Evolutionary conservation across 305 asterid genomes (phyloP), one percentile per base, ranked within the genome.

Genomic region (Solanum hybrid): DNA sequence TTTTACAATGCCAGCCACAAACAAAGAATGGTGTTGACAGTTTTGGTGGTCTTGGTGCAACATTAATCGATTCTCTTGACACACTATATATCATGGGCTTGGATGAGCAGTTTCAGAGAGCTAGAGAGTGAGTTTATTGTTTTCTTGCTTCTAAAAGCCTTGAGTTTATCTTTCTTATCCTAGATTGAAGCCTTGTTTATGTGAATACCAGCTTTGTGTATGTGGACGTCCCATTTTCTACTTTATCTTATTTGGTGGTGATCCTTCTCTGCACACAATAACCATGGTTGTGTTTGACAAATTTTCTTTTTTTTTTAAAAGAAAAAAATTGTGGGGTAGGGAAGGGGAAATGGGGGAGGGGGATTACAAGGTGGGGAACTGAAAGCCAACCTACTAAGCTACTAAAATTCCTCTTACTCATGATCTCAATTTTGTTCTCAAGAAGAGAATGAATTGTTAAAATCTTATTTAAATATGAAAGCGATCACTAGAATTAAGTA

Each of bases 21-120:
- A 87, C 99, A 42, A 94, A 93, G 93, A 95, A 90, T 66, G 98
- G 99, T 27, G 95, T 95, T 88, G 95, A 97, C 92, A 97, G 99
- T 97, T 97, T 97, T 89, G 99, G 99, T 91, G 99, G 99, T 76
- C 99, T 97, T 92, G 99, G 99, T 91, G 99, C 99, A 77, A 97
- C 99, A 90, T 86, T 97, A 87, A 91, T 97, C 88, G 99, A 97
- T 94, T 91, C 98, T 90, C 99, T 97, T 85, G 99, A 97, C 93
- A 97, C 99, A 8, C 91, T 97, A 85, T 96, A 95, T 91, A 96
- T 97, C 89, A 97, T 97, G 99, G 99, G 99, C 89, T 90, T 97
- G 93, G 96, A 97, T 88, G 97, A 95, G 92, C 95, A 97, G 94
- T 97, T 97, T 92, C 98, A 95, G 89, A 96, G 90, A 93, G 99